Evolutionary conservation across 1,284 basidiomycete genomes (phyloP), one percentile per base, ranked within the genome.

Genomic region (Trametes sp.): DNA sequence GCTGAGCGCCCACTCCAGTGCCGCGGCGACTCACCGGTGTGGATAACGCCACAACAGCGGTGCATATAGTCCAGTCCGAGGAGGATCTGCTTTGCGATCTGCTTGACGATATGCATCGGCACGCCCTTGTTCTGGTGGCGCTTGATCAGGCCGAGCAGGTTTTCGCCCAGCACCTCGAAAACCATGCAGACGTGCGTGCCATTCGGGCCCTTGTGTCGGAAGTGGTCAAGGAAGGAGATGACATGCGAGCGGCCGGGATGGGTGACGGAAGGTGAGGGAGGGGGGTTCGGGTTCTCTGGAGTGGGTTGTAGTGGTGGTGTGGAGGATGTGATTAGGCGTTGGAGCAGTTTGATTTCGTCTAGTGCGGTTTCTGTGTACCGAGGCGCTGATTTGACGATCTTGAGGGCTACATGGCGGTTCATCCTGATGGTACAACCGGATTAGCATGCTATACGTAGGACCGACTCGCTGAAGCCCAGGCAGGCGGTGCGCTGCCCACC

Each of bases 141-240:
- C 79, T 98, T 98, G 85, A 98, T 98, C 70, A 99, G 86, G 2
- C 96, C 96, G 0, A 99, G 87, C n/a, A 99, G 81, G 75, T 98
- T 98, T 81, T 99, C 98, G 61, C 98, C 97, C 11, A 99, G 86
- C 36, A 99, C 98, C 78, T 99, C 97, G 74, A 98, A 98, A 19
- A 99, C 97, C 97, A 99, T 99, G 85, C 98, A 99, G 67, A 99
- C 94, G 78, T 99, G 97, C 21, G 89, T 92, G 52, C 97, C 97
- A 76, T 99, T 98, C 16, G 96, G 96, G 0, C 97, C 98, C 64
- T 92, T 92, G 79, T 99, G 98, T 41, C 92, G 88, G 78, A 99
- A 99, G 76, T 98, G 95, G 81, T 99, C 97, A 52, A 99, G 90
- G 72, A 99, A 93, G 31, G 93, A 94, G 75, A 98, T 97, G 77